Conservation (phyloP, 768 basidiomycete genomes). For the Tricholomella constricta region DNA sequence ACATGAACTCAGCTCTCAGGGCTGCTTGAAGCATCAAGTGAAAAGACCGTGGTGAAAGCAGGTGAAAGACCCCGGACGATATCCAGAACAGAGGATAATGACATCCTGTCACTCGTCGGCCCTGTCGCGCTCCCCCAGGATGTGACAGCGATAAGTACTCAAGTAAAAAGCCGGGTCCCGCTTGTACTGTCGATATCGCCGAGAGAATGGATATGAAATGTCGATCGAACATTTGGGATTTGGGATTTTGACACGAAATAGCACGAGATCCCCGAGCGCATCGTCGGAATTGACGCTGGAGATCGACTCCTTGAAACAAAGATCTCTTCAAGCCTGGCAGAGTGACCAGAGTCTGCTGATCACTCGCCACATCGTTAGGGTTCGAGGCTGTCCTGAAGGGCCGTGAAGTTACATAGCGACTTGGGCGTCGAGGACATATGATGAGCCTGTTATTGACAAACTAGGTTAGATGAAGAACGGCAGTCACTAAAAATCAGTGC, state of each 20-base stretch:
- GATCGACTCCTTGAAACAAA: constrained; percentile 8
- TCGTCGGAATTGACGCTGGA: background rate
- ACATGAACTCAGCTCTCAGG: no score
- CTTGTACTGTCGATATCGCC: background rate
- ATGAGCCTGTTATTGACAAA: no score
- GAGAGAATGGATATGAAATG: background rate
- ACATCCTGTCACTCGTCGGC: background rate
- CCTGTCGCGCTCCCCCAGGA: background rate
- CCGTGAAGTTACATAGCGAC: background rate
- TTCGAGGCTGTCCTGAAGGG: background rate
- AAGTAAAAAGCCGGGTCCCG: no score
- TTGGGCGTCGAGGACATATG: background rate
- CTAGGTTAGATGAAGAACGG: no score
- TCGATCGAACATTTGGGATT: background rate
- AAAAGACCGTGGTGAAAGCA: background rate
- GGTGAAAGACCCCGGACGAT: background rate
- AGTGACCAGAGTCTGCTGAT: constrained; percentile 8
- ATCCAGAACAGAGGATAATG: background rate
- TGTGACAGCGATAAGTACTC: no score
- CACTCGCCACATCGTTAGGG: constrained; percentile 1
- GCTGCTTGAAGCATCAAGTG: no score
- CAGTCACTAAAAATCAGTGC: no score
- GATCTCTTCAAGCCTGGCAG: background rate
- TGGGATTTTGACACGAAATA: background rate
- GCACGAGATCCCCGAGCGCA: no score